These are phyloP conservation scores for Xylaria cubensis DNA, from an alignment of 495 filamentous ascomycete species.

Conservation along the genomic window DNA sequence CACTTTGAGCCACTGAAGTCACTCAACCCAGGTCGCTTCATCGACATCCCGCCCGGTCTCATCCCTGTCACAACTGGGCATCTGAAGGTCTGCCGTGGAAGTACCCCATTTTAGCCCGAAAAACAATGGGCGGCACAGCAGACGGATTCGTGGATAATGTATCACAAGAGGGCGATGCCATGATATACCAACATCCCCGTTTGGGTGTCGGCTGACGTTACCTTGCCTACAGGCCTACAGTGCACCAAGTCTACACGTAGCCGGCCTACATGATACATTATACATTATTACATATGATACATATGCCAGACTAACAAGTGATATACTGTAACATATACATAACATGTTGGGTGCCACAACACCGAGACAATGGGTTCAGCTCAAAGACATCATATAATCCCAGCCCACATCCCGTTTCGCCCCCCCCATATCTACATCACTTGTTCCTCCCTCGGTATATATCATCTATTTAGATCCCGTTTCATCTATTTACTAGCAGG, in stretches of 20 bases:
- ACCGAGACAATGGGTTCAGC: constrained; percentile 15
- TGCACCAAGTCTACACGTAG: background rate
- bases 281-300: background rate
- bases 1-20: constrained; percentile 5
- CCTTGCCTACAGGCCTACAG: constrained; percentile 13
- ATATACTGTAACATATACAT: background rate
- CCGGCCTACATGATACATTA: background rate
- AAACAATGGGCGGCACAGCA: constrained; percentile 22
- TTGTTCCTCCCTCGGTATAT: background rate
- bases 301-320: background rate
- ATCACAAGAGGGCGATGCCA: background rate
- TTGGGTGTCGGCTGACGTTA: constrained; percentile 23
- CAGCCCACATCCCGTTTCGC: background rate
- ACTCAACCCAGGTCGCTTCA: constrained; percentile 3
- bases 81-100: constrained; percentile 14
- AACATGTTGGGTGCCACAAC: background rate
- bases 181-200: constrained; percentile 11
- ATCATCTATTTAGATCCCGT: constrained; percentile 8
- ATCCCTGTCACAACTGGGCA: constrained; percentile 15
- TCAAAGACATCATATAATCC: constrained; percentile 18
- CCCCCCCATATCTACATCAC: background rate
- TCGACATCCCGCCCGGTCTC: background rate
- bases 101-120: constrained; percentile 19
- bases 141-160: constrained; percentile 25
- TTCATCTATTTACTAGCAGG: constrained; percentile 9